Base-by-base conservation (phyloP, 2,329 filamentous ascomycete species). In the Elsinoe australis region DNA sequence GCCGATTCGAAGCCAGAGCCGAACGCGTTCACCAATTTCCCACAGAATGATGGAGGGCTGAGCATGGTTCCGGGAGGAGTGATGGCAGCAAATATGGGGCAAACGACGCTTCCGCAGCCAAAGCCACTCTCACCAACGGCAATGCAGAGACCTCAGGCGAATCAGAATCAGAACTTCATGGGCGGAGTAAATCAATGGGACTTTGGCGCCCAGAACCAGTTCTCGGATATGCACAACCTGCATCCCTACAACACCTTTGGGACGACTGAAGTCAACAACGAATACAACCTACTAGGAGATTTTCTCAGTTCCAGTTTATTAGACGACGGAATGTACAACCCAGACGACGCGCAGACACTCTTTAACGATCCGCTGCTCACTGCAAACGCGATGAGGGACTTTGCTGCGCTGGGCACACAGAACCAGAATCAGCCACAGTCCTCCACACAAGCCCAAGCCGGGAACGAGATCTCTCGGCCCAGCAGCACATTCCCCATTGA, bases 251-350 rank as follows among this genome's bases (percentile, higher is more conserved):
- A 92, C 71, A 89, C 95, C 83, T 94, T 95, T 69, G 84, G 83
- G 63, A 80, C 81, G n/a, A 86, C 88, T 54, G 92, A 98, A 68
- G 86, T 95, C 58, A 89, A 85, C 52, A 92, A 92, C 69, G 92
- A 98, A 71, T 95, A 95, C 66, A 95, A 95, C 63, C 72, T 96
- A 45, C 79, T 98, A 61, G 94, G 94, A 71, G 90, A 98, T 66
- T 96, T 96, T 63, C 76, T 98, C 52, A 92, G 89, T 66, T 94
- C 82, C 56, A 94, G 87, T 62, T 71, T 95, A 49, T 76, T 95
- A 55, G 89, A 96, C 68, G 89, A 73, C 54, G 68, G 66, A 47
- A 61, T 71, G 24, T 72, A 70, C 42, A 54, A 53, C 47, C 59
- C 59, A 34, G 58, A 61, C 52, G 68, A 71, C 32, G 61, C 66